Conservation (phyloP, 1,139 yeast genomes). For the Taphrina wiesneri region DNA sequence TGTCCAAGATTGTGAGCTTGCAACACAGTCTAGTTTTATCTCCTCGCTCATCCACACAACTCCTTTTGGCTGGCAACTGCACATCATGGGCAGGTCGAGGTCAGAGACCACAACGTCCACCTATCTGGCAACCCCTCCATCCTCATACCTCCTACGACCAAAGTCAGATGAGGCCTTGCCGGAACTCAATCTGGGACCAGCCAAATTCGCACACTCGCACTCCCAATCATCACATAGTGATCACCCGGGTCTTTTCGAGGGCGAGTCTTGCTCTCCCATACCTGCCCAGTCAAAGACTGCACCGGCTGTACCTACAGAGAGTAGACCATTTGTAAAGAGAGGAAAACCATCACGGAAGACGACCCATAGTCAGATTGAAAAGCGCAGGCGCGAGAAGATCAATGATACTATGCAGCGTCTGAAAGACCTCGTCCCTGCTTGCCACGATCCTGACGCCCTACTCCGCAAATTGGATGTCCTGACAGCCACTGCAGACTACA, state of each 20-base stretch:
- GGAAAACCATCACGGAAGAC: conserved; percentile 48
- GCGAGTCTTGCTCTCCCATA: not conserved
- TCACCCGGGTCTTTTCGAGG: not conserved
- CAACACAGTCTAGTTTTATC: no score
- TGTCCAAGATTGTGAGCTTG: no score
- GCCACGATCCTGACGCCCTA: conserved; percentile 60
- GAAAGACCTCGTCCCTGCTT: conserved; percentile 75
- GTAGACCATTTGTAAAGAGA: not conserved
- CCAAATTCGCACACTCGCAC: not conserved
- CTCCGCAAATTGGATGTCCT: conserved; percentile 79
- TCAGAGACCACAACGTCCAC: not conserved
- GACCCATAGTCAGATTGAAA: conserved; percentile 77
- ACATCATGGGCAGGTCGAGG: conserved; percentile 1
- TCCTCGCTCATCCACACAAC: not conserved
- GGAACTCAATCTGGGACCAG: conserved; percentile 17
- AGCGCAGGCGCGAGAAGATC: conserved; percentile 73
- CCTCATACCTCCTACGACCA: conserved; percentile 11
- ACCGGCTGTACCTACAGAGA: not conserved
- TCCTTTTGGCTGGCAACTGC: not conserved
- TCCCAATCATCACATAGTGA: not conserved
- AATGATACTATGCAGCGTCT: conserved; percentile 81
- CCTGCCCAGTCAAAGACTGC: not conserved
- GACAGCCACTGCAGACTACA: conserved; percentile 76
- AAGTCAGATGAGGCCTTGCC: conserved; percentile 19
- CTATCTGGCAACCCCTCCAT: conserved; percentile 27